A percentile compares a stretch with the other conserved stretches of the same genome.
phyloP scores from a whole-genome alignment of 1,284 basidiomycete genomes.

The Earliella scabrosa region DNA sequence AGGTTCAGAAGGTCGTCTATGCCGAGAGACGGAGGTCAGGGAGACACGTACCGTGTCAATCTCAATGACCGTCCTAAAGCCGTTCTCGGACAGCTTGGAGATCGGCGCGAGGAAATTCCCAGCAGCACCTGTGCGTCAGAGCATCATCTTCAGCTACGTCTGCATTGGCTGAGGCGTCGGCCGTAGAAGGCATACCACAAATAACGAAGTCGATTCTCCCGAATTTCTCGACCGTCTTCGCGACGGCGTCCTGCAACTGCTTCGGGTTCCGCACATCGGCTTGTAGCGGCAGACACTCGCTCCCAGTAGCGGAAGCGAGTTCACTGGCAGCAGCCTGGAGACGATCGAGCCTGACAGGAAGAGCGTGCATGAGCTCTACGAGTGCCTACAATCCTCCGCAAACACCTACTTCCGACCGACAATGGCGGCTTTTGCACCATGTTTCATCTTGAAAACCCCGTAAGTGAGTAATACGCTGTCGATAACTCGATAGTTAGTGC shows the following conservation, averaged over 20 bases:
- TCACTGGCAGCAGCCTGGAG: conserved; percentile 74
- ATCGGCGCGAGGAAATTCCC: conserved; percentile 91
- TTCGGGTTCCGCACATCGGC: conserved; percentile 87
- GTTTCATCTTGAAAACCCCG: conserved; percentile 66
- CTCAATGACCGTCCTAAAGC: conserved; percentile 91
- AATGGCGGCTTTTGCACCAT: conserved; percentile 84
- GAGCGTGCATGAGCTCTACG: not conserved
- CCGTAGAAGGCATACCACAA: conserved; percentile 61
- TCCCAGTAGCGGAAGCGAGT: conserved; percentile 73
- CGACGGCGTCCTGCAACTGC: conserved; percentile 77
- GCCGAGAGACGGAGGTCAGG: not conserved
- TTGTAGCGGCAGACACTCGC: conserved; percentile 72
- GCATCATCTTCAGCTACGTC: not conserved
- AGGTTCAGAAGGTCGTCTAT: conserved; percentile 1
- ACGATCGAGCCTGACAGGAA: conserved; percentile 66
- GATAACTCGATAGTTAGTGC: not conserved
- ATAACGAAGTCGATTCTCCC: conserved; percentile 96
- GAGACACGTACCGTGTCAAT: conserved; percentile 79
- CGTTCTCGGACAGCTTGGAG: conserved; percentile 81
- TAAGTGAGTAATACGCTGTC: not conserved
- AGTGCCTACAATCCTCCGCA: not conserved
- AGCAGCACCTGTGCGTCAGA: conserved; percentile 68
- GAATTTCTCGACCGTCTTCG: conserved; percentile 75
- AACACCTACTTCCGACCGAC: conserved; percentile 81
- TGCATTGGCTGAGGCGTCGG: not conserved